Evolutionary conservation across 257 asterid genomes (phyloP).

Genomic region (Ajuga chamaepitys): DNA sequence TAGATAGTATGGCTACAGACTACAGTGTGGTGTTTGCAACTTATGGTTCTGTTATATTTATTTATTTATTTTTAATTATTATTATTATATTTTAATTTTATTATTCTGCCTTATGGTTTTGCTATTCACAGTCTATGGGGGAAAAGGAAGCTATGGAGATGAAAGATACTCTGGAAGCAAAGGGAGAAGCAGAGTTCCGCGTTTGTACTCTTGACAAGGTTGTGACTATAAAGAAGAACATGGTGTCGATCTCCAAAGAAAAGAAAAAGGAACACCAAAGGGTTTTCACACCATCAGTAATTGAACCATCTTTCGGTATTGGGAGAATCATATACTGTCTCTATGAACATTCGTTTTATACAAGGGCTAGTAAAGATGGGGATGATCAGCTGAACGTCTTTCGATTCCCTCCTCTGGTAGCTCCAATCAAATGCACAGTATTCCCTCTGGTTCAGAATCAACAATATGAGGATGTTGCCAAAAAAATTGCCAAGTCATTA

Average conservation of each 20-base stretch:
- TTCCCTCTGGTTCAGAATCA: conserved; percentile 86
- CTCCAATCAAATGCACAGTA: conserved; percentile 88
- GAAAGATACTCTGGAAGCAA: conserved; percentile 55
- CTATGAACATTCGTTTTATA: conserved; percentile 72
- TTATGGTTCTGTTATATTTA: not conserved
- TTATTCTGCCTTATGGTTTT: too few species aligned
- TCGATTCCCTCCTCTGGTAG: conserved; percentile 70
- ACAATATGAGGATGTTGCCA: conserved; percentile 68
- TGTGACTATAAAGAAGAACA: conserved; percentile 58
- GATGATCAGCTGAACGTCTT: conserved; percentile 79
- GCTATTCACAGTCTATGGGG: conserved; percentile 53
- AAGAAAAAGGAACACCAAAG: conserved; percentile 75
- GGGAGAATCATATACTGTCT: conserved; percentile 88
- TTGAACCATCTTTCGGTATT: conserved; percentile 87
- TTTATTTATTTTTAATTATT: too few species aligned
- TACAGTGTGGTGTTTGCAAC: not conserved
- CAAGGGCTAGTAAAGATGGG: conserved; percentile 65
- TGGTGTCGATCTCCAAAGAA: conserved; percentile 71
- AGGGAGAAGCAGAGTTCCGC: conserved; percentile 61
- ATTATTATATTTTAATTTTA: too few species aligned
- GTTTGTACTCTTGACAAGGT: conserved; percentile 63
- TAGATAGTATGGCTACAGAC: not conserved
- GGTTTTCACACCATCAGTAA: conserved; percentile 83
- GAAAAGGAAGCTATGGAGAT: conserved; percentile 74
- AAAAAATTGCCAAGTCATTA: conserved; percentile 48